Evolutionary conservation across 2,329 filamentous ascomycete genomes (phyloP), one percentile per base, ranked within the genome.

Genomic region (Atkinsonella texensis): DNA sequence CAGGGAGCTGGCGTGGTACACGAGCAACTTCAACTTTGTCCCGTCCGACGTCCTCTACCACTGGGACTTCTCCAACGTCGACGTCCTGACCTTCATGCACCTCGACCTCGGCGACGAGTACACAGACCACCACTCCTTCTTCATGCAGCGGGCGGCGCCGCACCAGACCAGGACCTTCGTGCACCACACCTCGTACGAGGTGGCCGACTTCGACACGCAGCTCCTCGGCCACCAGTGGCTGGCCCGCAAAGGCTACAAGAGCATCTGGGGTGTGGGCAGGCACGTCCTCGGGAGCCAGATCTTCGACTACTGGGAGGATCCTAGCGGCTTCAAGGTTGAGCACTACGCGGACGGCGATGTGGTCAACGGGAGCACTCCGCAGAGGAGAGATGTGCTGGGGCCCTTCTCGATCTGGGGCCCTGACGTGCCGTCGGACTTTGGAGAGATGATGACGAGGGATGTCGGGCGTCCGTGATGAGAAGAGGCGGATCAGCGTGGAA

Each of bases 301-400:
- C 41, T 84, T 83, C 55, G 80, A 84, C 60, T 83, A 83, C 62
- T 83, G 79, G 78, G 73, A 68, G 59, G 78, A 81, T 63, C 69
- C 71, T 1, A 72, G 64, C 5, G 70, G 71, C 0, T 76, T 75
- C 54, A 78, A 75, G 62, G 64, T 80, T 46, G 77, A 80, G 61
- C 77, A 80, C 57, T 83, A 83, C 60, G 74, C 78, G 1, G 80
- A 84, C 63, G 79, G 80, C 0, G 80, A 84, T 63, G 52, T 81
- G 50, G 77, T 83, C 1, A 80, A 80, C 56, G 63, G 70, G 50
- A 65, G 75, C 28, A 77, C 72, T 20, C 65, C 66, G 0, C 70
- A 20, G 48, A 48, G 33, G 43, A 41, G 39, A 15, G 32, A 52
- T 17, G 49, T 52, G 23, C 51, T 49, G 12, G 53, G 53, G 6